Conservation (phyloP, 352 stramenopile genomes). For the Detonula confervacea region DNA sequence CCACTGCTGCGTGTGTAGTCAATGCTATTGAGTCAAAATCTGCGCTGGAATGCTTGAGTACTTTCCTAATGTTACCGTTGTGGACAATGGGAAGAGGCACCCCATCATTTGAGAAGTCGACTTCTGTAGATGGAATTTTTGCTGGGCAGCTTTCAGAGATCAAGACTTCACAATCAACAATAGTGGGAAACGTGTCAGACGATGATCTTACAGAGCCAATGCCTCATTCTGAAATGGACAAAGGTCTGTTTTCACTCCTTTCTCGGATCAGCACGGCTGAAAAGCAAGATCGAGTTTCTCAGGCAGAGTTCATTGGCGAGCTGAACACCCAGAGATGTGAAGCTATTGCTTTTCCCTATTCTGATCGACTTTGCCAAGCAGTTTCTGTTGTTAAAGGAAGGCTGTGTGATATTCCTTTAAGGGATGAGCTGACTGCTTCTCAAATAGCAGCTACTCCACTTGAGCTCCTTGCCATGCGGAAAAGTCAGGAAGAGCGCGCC, state of each 20-base stretch:
- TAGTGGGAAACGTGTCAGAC: constrained; percentile 27
- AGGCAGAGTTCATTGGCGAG: constrained; percentile 53
- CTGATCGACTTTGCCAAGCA: constrained; percentile 40
- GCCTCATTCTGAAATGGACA: constrained; percentile 15
- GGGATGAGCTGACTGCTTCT: constrained; percentile 47
- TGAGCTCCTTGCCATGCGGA: constrained; percentile 72
- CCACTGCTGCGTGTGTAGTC: constrained; percentile 62
- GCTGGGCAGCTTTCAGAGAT: constrained; percentile 37
- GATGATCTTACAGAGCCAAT: constrained; percentile 37
- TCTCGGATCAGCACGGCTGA: constrained; percentile 45
- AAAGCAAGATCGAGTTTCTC: constrained; percentile 42
- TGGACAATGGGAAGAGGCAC: constrained; percentile 71
- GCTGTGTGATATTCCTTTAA: constrained; percentile 48
- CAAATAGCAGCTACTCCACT: constrained; percentile 70
- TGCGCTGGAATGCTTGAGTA: constrained; percentile 60
- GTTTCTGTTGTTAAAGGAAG: constrained; percentile 42
- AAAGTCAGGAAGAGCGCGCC: constrained; percentile 62
- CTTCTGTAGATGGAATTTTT: constrained; percentile 43
- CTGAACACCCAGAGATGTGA: constrained; percentile 72
- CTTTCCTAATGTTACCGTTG: constrained; percentile 56
- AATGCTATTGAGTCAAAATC: constrained; percentile 51
- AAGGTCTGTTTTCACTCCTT: constrained; percentile 58
- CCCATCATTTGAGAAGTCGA: constrained; percentile 56
- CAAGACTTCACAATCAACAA: constrained; percentile 44
- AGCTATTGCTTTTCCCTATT: constrained; percentile 63